Evolutionary conservation across 768 basidiomycete genomes (phyloP).

Genomic region (Rhizopogon vesiculosus): DNA sequence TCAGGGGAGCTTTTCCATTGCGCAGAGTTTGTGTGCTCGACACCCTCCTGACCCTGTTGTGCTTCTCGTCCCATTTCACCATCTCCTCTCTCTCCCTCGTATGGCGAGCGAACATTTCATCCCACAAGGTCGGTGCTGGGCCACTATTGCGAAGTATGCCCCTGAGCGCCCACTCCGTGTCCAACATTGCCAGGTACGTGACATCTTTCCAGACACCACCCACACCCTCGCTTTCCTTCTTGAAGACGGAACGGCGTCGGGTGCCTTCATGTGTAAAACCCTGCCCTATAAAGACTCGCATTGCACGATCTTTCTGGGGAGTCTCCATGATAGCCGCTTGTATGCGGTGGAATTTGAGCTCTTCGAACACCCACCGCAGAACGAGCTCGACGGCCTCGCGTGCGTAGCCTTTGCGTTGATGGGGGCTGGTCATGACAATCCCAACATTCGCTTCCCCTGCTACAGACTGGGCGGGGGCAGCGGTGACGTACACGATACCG

Average conservation of each 20-base stretch:
- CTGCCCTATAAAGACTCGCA: constrained; percentile 42
- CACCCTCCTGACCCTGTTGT: constrained; percentile 24
- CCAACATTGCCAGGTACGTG: constrained; percentile 55
- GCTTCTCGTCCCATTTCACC: constrained; percentile 44
- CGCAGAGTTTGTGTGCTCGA: constrained; percentile 42
- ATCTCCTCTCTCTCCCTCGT: constrained; percentile 53
- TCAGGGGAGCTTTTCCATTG: constrained; percentile 10
- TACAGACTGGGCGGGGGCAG: constrained; percentile 11
- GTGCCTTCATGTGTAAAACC: constrained; percentile 64
- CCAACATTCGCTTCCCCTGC: constrained; percentile 53
- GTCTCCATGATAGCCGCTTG: constrained; percentile 41
- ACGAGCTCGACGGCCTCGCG: constrained; percentile 40
- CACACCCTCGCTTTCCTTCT: constrained; percentile 31
- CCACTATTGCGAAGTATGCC: neutral
- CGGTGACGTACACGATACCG: constrained; percentile 25
- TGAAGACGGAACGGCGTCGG: constrained; percentile 49
- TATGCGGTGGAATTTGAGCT: constrained; percentile 29
- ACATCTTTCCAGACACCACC: constrained; percentile 52
- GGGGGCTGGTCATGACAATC: constrained; percentile 36
- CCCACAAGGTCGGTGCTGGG: constrained; percentile 48
- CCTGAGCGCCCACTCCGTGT: constrained; percentile 52
- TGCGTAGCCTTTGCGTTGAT: constrained; percentile 41
- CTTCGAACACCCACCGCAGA: constrained; percentile 40
- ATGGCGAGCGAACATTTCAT: constrained; percentile 57
- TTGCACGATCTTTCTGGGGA: constrained; percentile 36